Conservation (phyloP, 768 basidiomycete genomes). For the Phylloporus scabripes region DNA sequence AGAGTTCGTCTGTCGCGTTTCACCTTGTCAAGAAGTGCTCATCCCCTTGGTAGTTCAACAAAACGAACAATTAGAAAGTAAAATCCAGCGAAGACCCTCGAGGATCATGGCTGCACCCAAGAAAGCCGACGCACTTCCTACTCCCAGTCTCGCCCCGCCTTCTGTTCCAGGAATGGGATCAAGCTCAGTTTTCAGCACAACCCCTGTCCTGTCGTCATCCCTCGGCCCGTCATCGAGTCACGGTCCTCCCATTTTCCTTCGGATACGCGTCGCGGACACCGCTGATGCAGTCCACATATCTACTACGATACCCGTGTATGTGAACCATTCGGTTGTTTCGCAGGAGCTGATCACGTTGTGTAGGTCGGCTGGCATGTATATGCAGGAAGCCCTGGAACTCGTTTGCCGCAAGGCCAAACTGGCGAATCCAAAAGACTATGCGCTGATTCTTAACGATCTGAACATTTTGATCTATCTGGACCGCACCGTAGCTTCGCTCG, state of each 20-base stretch:
- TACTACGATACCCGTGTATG: slow-evolving; percentile 89
- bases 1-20: slow-evolving; percentile 44
- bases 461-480: slow-evolving; percentile 86
- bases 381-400: slow-evolving; percentile 90
- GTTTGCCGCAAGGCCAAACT: slow-evolving; percentile 70
- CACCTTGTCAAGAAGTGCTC: neutral
- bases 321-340: slow-evolving; percentile 1
- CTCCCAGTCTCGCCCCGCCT: slow-evolving; percentile 35
- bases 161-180: slow-evolving; percentile 35
- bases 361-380: slow-evolving; percentile 89
- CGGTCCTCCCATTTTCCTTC: slow-evolving; percentile 79
- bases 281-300: slow-evolving; percentile 81
- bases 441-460: slow-evolving; percentile 55
- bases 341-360: neutral
- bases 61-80: slow-evolving; percentile 71
- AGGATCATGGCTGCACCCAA: slow-evolving; percentile 53
- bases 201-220: slow-evolving; percentile 56
- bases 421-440: slow-evolving; percentile 72
- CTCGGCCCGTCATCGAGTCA: slow-evolving; percentile 65
- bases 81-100: slow-evolving; percentile 80
- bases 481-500: slow-evolving; percentile 91
- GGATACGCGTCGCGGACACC: slow-evolving; percentile 74
- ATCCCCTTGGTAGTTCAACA: slow-evolving; percentile 49
- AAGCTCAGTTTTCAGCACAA: slow-evolving; percentile 46
- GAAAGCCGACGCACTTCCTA: slow-evolving; percentile 46